These are phyloP conservation scores for Trichoderma guizhouense DNA, from an alignment of 2,329 filamentous ascomycete species.

Conservation along the genomic window DNA sequence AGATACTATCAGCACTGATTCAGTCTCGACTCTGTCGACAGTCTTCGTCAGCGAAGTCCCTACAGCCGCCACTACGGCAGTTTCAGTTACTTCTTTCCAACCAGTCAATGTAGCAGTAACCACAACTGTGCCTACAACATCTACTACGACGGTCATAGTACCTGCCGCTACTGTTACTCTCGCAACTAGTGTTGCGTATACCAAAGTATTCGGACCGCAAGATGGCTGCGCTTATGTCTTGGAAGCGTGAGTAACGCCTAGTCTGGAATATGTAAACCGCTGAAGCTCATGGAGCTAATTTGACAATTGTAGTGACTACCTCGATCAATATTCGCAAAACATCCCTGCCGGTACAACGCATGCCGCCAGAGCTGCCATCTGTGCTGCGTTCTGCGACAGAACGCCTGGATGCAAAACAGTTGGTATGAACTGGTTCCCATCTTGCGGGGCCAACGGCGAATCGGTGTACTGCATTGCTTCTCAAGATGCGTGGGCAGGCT, in stretches of 20 bases:
- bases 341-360: background rate
- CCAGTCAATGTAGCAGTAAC: background rate
- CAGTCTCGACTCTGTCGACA: background rate
- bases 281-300: background rate
- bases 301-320: background rate
- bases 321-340: slow-evolving; percentile 4
- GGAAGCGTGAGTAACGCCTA: background rate
- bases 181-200: background rate
- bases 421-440: slow-evolving; percentile 5
- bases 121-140: background rate
- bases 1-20: background rate
- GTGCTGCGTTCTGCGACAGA: slow-evolving; percentile 3
- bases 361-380: background rate
- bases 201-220: background rate
- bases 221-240: background rate
- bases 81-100: background rate
- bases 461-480: slow-evolving; percentile 10
- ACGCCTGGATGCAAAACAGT: background rate
- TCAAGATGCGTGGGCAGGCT: background rate
- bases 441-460: background rate
- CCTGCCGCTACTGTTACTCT: background rate
- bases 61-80: background rate
- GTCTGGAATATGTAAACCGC: background rate
- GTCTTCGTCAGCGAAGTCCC: background rate
- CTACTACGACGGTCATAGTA: background rate